Evolutionary conservation across 352 stramenopile species (phyloP).

Genomic region (Pseudoperonospora humuli): DNA sequence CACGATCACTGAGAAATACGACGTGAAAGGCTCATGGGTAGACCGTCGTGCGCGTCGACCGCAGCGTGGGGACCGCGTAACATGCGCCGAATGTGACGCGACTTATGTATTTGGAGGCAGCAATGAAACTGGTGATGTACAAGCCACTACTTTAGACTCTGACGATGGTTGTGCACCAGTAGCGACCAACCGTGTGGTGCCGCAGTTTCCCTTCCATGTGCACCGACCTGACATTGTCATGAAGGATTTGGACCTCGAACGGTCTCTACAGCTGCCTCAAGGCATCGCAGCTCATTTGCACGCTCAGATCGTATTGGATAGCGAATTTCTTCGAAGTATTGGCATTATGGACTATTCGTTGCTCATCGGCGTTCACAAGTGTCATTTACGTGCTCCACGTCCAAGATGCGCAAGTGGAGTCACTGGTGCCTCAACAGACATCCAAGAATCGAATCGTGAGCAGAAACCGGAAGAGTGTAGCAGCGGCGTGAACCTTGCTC

Average conservation of each 20-base stretch:
- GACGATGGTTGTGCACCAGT: slow-evolving; percentile 2
- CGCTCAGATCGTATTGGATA: slow-evolving; percentile 42
- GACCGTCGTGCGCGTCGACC: slow-evolving; percentile 44
- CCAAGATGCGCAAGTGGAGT: slow-evolving; percentile 2
- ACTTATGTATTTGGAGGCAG: slow-evolving; percentile 35
- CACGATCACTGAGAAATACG: slow-evolving; percentile 65
- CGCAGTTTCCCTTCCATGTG: slow-evolving; percentile 29
- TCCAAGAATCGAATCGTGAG: slow-evolving; percentile 13
- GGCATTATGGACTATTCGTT: slow-evolving; percentile 81
- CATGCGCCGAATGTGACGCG: slow-evolving; percentile 59
- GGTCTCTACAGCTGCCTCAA: slow-evolving; percentile 32
- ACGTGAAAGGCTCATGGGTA: slow-evolving; percentile 72
- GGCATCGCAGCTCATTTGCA: slow-evolving; percentile 30
- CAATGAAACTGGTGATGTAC: slow-evolving; percentile 21
- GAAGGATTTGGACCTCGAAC: slow-evolving; percentile 59
- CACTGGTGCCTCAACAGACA: background rate
- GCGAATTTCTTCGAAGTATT: slow-evolving; percentile 56
- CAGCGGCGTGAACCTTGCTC: slow-evolving; percentile 20
- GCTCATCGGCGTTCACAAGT: slow-evolving; percentile 64
- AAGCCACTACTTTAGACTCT: slow-evolving; percentile 7
- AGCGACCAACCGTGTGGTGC: slow-evolving; percentile 7
- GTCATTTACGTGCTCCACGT: slow-evolving; percentile 25
- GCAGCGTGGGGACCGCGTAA: slow-evolving; percentile 45
- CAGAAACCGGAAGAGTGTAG: slow-evolving; percentile 12
- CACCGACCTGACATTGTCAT: slow-evolving; percentile 63